Evolutionary conservation across 257 asterid genomes (phyloP).

Genomic region (Lithospermum erythrorhizon): DNA sequence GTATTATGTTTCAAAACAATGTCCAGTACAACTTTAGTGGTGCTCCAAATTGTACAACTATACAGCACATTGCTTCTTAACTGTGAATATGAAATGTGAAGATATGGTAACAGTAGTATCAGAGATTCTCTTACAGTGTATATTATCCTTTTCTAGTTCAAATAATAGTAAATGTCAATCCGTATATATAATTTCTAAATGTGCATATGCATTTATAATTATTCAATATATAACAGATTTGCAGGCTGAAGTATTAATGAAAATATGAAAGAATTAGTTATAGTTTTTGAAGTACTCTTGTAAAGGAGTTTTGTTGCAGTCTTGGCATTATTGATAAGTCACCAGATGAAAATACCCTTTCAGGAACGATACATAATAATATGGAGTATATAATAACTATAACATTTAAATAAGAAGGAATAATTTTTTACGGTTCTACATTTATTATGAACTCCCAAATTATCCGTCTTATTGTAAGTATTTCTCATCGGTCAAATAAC

Average conservation of each 20-base stretch:
- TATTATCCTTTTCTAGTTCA: constrained; percentile 1
- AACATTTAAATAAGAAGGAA: no score
- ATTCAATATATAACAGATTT: constrained; percentile 17
- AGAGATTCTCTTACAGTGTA: constrained; percentile 1
- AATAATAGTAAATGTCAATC: constrained; percentile 15
- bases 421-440: no score
- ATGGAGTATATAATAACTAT: no score
- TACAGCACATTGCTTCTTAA: background rate
- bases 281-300: constrained; percentile 7
- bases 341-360: background rate
- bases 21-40: background rate
- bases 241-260: constrained; percentile 11
- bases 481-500: no score
- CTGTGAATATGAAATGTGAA: background rate
- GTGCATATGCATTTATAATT: constrained; percentile 11
- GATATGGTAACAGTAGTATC: background rate
- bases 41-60: background rate
- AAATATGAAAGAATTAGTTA: constrained; percentile 17
- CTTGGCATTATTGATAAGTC: background rate
- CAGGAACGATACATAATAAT: background rate
- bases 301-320: constrained; percentile 1
- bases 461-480: no score
- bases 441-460: no score
- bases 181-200: constrained; percentile 13
- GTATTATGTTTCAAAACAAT: background rate